Percentiles rank a stretch among this genome's conserved stretches.
These are phyloP conservation scores for Elongisporangium prolatum DNA, from an alignment of 352 stramenopile species.

Conservation along the genomic window DNA sequence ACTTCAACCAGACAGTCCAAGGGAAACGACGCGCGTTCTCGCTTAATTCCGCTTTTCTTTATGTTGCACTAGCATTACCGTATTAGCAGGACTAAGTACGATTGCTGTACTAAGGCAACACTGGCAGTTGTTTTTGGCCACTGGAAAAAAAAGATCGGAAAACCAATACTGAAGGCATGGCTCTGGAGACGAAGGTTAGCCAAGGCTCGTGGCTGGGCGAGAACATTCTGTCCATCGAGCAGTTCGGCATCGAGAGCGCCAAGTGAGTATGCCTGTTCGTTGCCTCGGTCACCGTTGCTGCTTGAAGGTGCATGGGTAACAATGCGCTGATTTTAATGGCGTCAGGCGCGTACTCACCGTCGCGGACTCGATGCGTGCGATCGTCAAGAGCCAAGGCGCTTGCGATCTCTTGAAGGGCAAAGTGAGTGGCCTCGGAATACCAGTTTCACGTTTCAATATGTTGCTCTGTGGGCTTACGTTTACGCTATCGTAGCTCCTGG, in stretches of 20 bases:
- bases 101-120: neutral
- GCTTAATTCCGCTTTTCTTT: neutral
- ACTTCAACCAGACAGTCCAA: neutral
- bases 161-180: neutral
- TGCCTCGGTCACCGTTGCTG: neutral
- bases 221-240: conserved; percentile 74
- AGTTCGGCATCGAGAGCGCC: conserved; percentile 72
- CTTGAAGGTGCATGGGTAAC: conserved; percentile 1
- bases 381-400: conserved; percentile 67
- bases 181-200: conserved; percentile 55
- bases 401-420: conserved; percentile 83
- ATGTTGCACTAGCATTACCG: neutral
- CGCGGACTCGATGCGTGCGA: conserved; percentile 79
- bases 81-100: neutral
- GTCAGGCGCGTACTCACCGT: conserved; percentile 62
- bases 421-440: conserved; percentile 21
- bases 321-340: neutral
- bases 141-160: neutral
- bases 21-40: neutral
- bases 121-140: neutral
- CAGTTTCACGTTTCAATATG: neutral
- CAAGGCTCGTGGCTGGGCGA: conserved; percentile 60
- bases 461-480: neutral
- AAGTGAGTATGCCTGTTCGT: conserved; percentile 28
- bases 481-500: conserved; percentile 72